Evolutionary conservation across 1,284 basidiomycete genomes (phyloP), one percentile per base, ranked within the genome.

Genomic region (Ustilago curta): DNA sequence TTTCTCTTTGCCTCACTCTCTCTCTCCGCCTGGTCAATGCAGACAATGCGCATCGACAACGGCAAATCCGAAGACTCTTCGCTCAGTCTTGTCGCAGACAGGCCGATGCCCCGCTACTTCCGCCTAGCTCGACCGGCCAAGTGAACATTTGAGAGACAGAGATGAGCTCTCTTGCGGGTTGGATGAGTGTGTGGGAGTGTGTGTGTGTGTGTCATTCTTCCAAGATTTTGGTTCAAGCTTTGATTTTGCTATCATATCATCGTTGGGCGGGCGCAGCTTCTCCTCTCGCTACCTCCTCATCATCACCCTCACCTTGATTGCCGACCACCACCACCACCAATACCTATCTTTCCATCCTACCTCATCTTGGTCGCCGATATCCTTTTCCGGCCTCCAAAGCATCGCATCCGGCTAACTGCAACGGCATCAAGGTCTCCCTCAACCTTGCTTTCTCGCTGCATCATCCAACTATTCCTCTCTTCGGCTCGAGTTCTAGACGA

Each of bases 381-480:
- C 39, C 32, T 43, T 19, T n/a, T n/a, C 37, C 37, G 27, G 14
- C 23, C 48, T 29, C 25, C 19, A 18, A 21, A 11, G 12, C 32
- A 45, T 35, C 39, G 32, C 29, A 18, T 45, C 50, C 11, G n/a
- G 12, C 19, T 25, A 27, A 37, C 51, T 18, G 53, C 68, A 57
- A 37, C 62, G 35, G 58, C 57, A 40, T 71, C 71, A 74, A 74
- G 71, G 66, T 59, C 43, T 74, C 71, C 71, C 71, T 74, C 71
- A 69, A 42, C 71, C 71, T 74, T 73, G 70, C 23, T 58, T 43
- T 31, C 23, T 43, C 57, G 67, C 50, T 70, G 67, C 67, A 35
- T 39, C 47, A n/a, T 18, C 32, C 23, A 12, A 56, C 23, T 21
- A n/a, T 21, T 29, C 37, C 19, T 4, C 32, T 21, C 37, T 11